These are phyloP conservation scores for Cystobasidium ongulense DNA, from an alignment of 768 basidiomycete genomes.

Conservation along the genomic window DNA sequence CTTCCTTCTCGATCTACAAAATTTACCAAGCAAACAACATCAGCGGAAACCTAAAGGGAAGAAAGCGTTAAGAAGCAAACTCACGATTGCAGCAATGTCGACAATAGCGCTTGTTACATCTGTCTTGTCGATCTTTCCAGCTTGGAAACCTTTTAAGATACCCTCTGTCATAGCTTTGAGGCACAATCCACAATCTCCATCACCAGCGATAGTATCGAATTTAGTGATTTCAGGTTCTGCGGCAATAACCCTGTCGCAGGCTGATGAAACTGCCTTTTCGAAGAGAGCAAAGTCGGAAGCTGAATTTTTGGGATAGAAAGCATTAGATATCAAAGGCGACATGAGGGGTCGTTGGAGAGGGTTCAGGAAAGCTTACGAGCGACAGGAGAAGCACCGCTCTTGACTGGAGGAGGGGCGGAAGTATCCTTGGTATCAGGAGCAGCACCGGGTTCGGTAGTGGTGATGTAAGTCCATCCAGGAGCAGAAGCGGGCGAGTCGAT, in stretches of 20 bases:
- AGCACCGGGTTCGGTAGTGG: constrained; percentile 14
- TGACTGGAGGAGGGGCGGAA: constrained; percentile 9
- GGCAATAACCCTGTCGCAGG: constrained; percentile 59
- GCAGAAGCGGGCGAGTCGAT: constrained; percentile 44
- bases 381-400: constrained; percentile 33
- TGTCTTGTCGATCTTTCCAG: constrained; percentile 17
- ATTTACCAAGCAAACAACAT: too few species aligned
- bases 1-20: constrained; percentile 32
- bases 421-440: constrained; percentile 11
- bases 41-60: too few species aligned
- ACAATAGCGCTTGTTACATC: constrained; percentile 17
- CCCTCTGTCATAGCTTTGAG: constrained; percentile 24
- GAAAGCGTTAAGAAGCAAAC: neutral
- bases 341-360: neutral
- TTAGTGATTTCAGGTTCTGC: constrained; percentile 83
- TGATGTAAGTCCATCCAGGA: constrained; percentile 39
- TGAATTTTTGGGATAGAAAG: neutral
- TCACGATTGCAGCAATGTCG: constrained; percentile 13
- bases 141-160: constrained; percentile 13
- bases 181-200: constrained; percentile 14
- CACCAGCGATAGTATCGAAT: constrained; percentile 63
- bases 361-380: constrained; percentile 27
- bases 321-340: neutral
- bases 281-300: constrained; percentile 52
- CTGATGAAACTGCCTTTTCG: constrained; percentile 53